A percentile compares a stretch with the other conserved stretches of the same genome.
These are phyloP conservation scores for Stephania yunnanensis DNA, from an alignment of 164 flowering plant species.

Conservation along the genomic window DNA sequence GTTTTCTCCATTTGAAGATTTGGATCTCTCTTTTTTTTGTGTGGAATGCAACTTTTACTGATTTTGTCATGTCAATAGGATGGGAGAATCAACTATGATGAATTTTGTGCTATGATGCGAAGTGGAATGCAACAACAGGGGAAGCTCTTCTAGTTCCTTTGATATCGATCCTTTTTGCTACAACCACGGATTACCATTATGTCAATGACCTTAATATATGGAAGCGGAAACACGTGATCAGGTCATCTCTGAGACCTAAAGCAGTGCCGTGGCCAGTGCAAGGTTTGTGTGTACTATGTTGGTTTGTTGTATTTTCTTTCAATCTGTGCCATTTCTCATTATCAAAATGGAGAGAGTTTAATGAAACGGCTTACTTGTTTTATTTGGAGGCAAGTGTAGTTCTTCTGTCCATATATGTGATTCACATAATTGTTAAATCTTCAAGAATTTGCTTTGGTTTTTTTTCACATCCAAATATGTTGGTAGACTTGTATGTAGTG, in stretches of 20 bases:
- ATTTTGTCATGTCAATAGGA: conserved; percentile 44
- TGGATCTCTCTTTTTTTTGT: background rate
- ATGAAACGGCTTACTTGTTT: background rate
- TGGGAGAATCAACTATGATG: conserved; percentile 76
- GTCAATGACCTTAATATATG: background rate
- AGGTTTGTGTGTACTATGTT: background rate
- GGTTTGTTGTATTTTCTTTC: background rate
- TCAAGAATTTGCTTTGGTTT: background rate
- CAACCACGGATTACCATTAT: background rate
- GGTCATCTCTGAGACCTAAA: background rate
- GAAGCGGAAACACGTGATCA: background rate
- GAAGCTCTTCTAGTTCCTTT: conserved; percentile 38
- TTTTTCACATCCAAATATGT: conserved; percentile 1
- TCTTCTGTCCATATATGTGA: background rate
- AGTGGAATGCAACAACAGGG: conserved; percentile 49
- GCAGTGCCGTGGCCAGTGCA: background rate
- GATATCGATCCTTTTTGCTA: background rate
- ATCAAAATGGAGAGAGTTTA: background rate
- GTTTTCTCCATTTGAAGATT: conserved; percentile 14
- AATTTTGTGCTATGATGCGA: conserved; percentile 80
- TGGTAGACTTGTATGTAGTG: background rate
- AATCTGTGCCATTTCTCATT: background rate
- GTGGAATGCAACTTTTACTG: background rate
- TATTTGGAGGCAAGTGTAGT: background rate
- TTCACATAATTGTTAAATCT: background rate